Percentiles rank a stretch among this genome's conserved stretches.
These are phyloP conservation scores for Onygenales sp. DNA, from an alignment of 2,329 filamentous ascomycete species.

Conservation along the genomic window DNA sequence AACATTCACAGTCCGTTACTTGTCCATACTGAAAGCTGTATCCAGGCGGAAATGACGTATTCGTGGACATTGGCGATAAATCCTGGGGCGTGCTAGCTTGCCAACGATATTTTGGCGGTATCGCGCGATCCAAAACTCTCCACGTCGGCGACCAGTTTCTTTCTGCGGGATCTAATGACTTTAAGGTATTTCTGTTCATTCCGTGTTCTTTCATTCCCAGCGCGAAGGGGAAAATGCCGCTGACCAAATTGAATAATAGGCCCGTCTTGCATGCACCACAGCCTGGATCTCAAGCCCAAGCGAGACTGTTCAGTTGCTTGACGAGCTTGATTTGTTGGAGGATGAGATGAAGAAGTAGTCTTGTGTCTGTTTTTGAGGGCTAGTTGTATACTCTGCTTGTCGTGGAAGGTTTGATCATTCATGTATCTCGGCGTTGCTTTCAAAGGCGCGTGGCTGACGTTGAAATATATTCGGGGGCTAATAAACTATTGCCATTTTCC, in stretches of 20 bases:
- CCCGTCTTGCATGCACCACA: conserved; percentile 80
- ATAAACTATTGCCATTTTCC: no score
- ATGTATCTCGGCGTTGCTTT: no score
- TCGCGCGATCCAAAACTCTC: conserved; percentile 68
- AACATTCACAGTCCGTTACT: neutral
- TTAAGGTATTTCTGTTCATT: conserved; percentile 52
- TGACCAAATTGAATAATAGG: conserved; percentile 30
- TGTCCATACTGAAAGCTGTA: neutral
- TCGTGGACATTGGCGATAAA: conserved; percentile 98
- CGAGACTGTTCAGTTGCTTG: conserved; percentile 82
- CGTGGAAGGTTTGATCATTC: no score
- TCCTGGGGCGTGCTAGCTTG: conserved; percentile 90
- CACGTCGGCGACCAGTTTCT: conserved; percentile 96
- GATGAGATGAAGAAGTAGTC: neutral
- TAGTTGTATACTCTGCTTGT: no score
- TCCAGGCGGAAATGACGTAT: conserved; percentile 78
- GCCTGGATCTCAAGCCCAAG: conserved; percentile 91
- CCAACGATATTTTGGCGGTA: conserved; percentile 76
- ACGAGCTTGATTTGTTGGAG: conserved; percentile 60
- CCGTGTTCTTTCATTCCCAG: neutral
- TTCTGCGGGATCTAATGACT: conserved; percentile 91
- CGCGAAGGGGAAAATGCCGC: neutral
- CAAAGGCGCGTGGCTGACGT: no score
- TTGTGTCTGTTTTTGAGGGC: neutral
- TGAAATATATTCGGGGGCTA: no score